phyloP scores from a whole-genome alignment of 768 basidiomycete species.

The Tylopilus plumbeoviolaceoides region DNA sequence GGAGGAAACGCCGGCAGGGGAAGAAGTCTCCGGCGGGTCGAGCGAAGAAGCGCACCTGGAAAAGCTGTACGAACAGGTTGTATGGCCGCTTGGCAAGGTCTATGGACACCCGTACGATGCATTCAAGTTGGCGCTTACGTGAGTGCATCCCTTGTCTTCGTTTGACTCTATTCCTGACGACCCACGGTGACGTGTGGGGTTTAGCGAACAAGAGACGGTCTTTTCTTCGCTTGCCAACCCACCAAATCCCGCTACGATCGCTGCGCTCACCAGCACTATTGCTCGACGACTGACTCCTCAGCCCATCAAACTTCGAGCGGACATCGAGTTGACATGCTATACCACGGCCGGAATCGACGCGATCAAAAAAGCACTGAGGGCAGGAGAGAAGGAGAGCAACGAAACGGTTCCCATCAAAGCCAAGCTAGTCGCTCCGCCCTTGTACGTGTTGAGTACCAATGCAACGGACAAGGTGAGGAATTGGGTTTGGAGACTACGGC shows the following conservation, averaged over 20 bases:
- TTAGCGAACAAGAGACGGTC: constrained; percentile 73
- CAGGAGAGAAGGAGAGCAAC: constrained; percentile 84
- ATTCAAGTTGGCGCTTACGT: constrained; percentile 96
- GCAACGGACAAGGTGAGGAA: constrained; percentile 85
- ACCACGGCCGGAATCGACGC: constrained; percentile 94
- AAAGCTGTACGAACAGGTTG: constrained; percentile 83
- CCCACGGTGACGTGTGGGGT: background rate
- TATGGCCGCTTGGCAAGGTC: constrained; percentile 88
- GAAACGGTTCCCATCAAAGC: constrained; percentile 96
- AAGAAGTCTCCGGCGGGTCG: constrained; percentile 28
- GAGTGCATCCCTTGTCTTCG: constrained; percentile 31
- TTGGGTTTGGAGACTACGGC: background rate
- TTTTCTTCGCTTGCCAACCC: constrained; percentile 65
- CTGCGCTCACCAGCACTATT: constrained; percentile 75
- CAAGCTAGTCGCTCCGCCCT: constrained; percentile 90
- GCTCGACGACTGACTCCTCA: constrained; percentile 95
- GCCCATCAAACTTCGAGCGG: constrained; percentile 97
- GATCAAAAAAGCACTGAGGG: constrained; percentile 86
- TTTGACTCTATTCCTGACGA: background rate
- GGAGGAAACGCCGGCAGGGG: constrained; percentile 21
- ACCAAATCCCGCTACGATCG: constrained; percentile 51
- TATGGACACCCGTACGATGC: constrained; percentile 98
- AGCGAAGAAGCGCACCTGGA: constrained; percentile 82
- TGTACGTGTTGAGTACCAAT: constrained; percentile 95
- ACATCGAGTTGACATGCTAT: constrained; percentile 97